phyloP scores from a whole-genome alignment of 805 yeast species.

The Kodamaea kakaduensis region DNA sequence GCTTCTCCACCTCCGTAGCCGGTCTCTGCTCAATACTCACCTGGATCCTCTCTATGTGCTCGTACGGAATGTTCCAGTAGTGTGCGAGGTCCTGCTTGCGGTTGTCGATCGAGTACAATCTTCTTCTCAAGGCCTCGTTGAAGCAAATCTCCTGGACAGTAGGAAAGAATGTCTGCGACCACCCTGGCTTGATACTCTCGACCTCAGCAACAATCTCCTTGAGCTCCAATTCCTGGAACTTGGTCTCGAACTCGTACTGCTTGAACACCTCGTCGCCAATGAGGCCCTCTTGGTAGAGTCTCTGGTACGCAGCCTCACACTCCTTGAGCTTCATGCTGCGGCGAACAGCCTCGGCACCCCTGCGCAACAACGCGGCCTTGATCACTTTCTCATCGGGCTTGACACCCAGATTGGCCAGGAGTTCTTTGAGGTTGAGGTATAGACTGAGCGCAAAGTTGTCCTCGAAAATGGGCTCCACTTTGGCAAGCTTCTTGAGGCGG shows the following conservation, averaged over 20 bases:
- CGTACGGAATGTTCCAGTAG: slow-evolving; percentile 32
- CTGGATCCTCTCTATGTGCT: slow-evolving; percentile 5
- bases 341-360: slow-evolving; percentile 83
- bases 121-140: slow-evolving; percentile 85
- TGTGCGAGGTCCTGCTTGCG: slow-evolving; percentile 30
- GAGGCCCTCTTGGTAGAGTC: slow-evolving; percentile 80
- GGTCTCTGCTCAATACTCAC: slow-evolving; percentile 8
- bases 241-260: slow-evolving; percentile 71
- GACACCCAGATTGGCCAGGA: slow-evolving; percentile 32
- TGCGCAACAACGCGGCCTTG: slow-evolving; percentile 54
- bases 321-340: slow-evolving; percentile 81
- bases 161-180: slow-evolving; percentile 75
- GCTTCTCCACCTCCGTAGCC: slow-evolving; percentile 6
- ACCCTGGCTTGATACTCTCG: slow-evolving; percentile 66
- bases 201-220: slow-evolving; percentile 74
- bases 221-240: slow-evolving; percentile 77
- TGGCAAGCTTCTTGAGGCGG: slow-evolving; percentile 48
- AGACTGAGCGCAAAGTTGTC: slow-evolving; percentile 63
- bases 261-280: slow-evolving; percentile 87
- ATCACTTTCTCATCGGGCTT: slow-evolving; percentile 75
- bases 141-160: slow-evolving; percentile 86
- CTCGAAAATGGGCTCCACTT: slow-evolving; percentile 69
- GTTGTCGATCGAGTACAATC: slow-evolving; percentile 47
- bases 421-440: slow-evolving; percentile 53
- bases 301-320: slow-evolving; percentile 61